Percentiles rank a stretch among this genome's conserved stretches.
Evolutionary conservation across 75 land plant species (phyloP).

Genomic region (Pinus taeda): DNA sequence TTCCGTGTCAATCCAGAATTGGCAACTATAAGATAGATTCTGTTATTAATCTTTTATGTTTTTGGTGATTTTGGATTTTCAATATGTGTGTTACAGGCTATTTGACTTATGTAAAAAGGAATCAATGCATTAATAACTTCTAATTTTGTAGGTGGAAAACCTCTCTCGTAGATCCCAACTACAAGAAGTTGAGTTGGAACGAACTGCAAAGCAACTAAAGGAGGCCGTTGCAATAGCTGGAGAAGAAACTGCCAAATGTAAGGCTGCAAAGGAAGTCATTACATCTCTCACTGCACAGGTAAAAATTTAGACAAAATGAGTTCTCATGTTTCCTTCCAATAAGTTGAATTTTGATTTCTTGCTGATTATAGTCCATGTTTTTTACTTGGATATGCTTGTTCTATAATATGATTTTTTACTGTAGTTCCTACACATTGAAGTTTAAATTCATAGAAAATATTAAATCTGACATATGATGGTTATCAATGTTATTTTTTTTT

Average conservation of each 20-base stretch:
- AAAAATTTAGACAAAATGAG: conserved; percentile 7
- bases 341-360: too few species aligned
- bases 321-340: too few species aligned
- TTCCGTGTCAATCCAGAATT: neutral
- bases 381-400: too few species aligned
- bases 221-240: conserved; percentile 87
- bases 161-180: conserved; percentile 67
- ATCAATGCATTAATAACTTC: too few species aligned
- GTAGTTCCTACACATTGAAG: too few species aligned
- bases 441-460: too few species aligned
- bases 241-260: conserved; percentile 90
- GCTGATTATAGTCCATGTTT: too few species aligned
- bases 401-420: too few species aligned
- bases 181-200: conserved; percentile 87
- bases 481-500: too few species aligned
- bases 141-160: conserved; percentile 59
- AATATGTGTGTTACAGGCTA: neutral
- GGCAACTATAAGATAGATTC: neutral
- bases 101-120: neutral
- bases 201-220: conserved; percentile 72
- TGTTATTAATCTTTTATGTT: neutral
- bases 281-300: conserved; percentile 96
- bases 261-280: conserved; percentile 98
- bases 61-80: neutral
- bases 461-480: too few species aligned